These are phyloP conservation scores for Coemansia nantahalensis DNA, from an alignment of 192 early-diverging fungal genomes.

Conservation along the genomic window DNA sequence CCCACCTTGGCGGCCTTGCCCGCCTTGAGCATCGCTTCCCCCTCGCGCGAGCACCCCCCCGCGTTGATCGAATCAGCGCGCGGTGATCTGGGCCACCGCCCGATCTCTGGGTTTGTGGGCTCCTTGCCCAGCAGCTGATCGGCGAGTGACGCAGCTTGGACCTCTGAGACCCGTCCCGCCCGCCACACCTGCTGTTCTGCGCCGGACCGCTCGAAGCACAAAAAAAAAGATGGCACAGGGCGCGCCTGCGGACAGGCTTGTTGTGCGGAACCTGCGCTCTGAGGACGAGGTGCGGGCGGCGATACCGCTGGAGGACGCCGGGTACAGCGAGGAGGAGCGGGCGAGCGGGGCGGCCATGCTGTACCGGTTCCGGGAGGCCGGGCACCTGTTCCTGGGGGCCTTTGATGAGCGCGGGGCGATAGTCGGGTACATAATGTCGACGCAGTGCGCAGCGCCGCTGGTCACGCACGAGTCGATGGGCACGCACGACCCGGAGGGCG, in stretches of 20 bases:
- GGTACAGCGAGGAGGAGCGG: conserved; percentile 32
- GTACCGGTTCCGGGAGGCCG: conserved; percentile 30
- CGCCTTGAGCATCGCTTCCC: too few species aligned
- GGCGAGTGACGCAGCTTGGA: too few species aligned
- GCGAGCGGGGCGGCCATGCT: conserved; percentile 33
- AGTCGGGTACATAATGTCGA: conserved; percentile 63
- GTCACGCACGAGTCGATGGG: conserved; percentile 68
- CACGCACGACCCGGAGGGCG: conserved; percentile 58
- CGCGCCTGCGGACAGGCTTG: neutral
- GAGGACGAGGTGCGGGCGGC: conserved; percentile 19
- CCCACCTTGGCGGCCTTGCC: neutral
- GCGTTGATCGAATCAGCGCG: too few species aligned
- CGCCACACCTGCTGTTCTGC: too few species aligned
- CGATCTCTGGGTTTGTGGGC: too few species aligned
- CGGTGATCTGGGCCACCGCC: too few species aligned
- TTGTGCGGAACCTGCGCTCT: conserved; percentile 10
- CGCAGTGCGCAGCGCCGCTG: conserved; percentile 36
- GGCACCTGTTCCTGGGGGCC: conserved; percentile 43
- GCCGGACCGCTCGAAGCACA: too few species aligned
- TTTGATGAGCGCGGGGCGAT: conserved; percentile 19
- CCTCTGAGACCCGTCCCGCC: too few species aligned
- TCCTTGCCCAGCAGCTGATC: too few species aligned
- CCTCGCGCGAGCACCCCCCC: too few species aligned
- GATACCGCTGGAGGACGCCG: conserved; percentile 15
- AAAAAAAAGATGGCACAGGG: too few species aligned